These are phyloP conservation scores for Elsinoe perseae DNA, from an alignment of 2,329 filamentous ascomycete species.

Conservation along the genomic window DNA sequence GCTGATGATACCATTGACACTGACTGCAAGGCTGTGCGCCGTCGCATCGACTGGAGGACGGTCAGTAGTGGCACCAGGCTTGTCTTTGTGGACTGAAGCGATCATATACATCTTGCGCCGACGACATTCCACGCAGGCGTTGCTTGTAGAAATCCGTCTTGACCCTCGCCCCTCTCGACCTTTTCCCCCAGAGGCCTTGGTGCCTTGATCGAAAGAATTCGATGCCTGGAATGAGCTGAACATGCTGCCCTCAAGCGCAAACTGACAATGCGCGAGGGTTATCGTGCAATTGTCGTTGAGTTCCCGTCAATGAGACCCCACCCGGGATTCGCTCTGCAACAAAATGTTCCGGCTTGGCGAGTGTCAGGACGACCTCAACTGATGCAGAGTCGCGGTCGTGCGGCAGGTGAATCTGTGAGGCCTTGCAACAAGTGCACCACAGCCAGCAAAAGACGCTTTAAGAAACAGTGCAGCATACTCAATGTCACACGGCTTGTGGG, in stretches of 20 bases:
- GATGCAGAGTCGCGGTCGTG: no score
- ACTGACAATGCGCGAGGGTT: neutral
- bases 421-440: neutral
- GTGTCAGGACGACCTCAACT: no score
- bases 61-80: neutral
- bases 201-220: neutral
- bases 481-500: neutral
- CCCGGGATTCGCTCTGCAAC: neutral
- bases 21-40: conserved; percentile 75
- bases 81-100: neutral
- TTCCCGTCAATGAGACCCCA: no score
- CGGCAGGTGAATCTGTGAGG: no score
- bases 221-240: neutral
- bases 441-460: neutral
- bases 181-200: neutral
- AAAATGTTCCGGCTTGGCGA: no score
- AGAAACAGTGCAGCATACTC: neutral
- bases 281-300: neutral
- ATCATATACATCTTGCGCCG: conserved; percentile 58
- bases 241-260: neutral
- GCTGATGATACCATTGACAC: conserved; percentile 72
- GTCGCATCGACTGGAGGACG: conserved; percentile 53
- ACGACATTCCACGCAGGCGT: conserved; percentile 70
- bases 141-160: conserved; percentile 41
- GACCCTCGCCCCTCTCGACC: conserved; percentile 29